Evolutionary conservation across 768 basidiomycete genomes (phyloP), one percentile per base, ranked within the genome.

Genomic region (Chlorophyllum brunneum): DNA sequence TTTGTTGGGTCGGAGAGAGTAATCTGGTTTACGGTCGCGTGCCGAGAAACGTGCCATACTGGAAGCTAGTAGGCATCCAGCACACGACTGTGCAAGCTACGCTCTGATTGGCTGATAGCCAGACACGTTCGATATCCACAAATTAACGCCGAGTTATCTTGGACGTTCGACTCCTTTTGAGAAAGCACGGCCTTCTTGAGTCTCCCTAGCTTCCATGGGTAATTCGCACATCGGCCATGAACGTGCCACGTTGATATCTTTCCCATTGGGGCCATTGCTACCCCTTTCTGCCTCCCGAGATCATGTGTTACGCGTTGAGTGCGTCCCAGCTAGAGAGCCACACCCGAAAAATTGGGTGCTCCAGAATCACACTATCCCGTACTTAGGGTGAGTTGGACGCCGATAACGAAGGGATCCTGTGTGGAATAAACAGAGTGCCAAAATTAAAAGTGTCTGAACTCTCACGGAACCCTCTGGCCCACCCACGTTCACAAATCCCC

Each of bases 31-130:
- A 29, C 53, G 61, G 57, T 60, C 61, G 61, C 60, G 61, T 62
- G 61, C 57, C 55, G 38, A 60, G 48, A 58, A 61, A 62, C 61
- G 62, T 62, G 61, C 61, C 48, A 56, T 8, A 11, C 24, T 10
- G 22, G 27, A 18, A 50, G 38, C 41, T 13, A 55, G 8, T 37
- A 16, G 20, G 27, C 3, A 39, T 26, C 20, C 27, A 53, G 59
- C 59, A 60, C 59, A 60, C 59, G 59, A 60, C 51, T 51, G 29
- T 10, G 42, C 51, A 38, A 37, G 26, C 22, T 27, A 38, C 5
- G 15, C 29, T 30, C 54, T 60, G 59, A 60, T 60, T 60, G 59
- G 59, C 48, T 54, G 43, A 33, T 24, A n/a, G 15, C 52, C 37
- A 58, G 54, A 52, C 59, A 60, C 59, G 59, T 60, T 60, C 57